These are phyloP conservation scores for Phytopythium boreale DNA, from an alignment of 352 stramenopile genomes.

Conservation along the genomic window DNA sequence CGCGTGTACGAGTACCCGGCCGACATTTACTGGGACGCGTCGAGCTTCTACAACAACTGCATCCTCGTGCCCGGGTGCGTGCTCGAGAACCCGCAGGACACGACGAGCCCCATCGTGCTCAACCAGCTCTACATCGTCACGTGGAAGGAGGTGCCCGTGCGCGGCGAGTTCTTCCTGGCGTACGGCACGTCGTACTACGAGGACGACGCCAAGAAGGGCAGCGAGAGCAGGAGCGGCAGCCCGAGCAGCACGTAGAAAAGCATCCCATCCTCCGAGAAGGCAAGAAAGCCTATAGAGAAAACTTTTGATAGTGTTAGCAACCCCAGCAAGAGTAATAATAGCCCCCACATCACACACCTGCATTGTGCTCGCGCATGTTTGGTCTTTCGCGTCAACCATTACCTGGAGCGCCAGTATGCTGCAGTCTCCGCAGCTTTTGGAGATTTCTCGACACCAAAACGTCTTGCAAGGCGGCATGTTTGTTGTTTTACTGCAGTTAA, in stretches of 20 bases:
- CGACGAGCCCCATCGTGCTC: conserved; percentile 71
- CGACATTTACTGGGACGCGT: conserved; percentile 85
- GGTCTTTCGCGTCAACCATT: no score
- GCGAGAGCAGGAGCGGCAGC: background rate
- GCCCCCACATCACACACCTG: background rate
- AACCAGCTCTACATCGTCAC: conserved; percentile 89
- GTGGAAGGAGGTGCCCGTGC: conserved; percentile 82
- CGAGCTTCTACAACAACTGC: conserved; percentile 89
- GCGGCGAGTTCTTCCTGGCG: conserved; percentile 86
- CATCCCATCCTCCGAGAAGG: no score
- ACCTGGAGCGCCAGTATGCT: no score
- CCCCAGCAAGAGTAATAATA: background rate
- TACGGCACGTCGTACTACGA: conserved; percentile 90
- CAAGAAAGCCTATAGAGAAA: conserved; percentile 5
- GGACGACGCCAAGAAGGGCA: conserved; percentile 68
- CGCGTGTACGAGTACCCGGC: conserved; percentile 86
- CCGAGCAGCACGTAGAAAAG: background rate
- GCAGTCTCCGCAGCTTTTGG: no score
- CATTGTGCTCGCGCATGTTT: no score
- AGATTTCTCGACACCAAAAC: background rate
- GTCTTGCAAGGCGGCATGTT: background rate
- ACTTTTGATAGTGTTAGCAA: conserved; percentile 10
- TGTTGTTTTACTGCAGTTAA: background rate
- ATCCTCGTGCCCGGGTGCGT: conserved; percentile 85
- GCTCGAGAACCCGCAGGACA: conserved; percentile 77